Evolutionary conservation across 2,329 filamentous ascomycete genomes (phyloP).

Genomic region (Fusarium domesticum): DNA sequence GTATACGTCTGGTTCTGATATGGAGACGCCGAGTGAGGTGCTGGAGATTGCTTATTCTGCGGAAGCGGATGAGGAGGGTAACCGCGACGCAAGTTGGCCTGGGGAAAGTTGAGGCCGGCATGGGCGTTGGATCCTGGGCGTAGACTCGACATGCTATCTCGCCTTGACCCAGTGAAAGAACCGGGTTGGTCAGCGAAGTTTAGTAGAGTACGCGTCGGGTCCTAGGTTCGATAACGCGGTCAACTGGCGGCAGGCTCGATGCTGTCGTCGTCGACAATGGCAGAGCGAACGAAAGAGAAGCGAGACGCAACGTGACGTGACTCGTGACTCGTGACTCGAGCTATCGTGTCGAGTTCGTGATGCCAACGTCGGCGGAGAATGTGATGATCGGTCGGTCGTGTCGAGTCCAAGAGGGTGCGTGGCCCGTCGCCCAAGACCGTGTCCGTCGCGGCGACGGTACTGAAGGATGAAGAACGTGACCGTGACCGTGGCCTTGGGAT

Average conservation of each 20-base stretch:
- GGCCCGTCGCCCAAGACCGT: slow-evolving; percentile 19
- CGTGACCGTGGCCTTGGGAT: slow-evolving; percentile 21
- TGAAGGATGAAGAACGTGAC: slow-evolving; percentile 20
- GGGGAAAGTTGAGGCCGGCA: slow-evolving; percentile 51
- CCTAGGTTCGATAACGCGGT: slow-evolving; percentile 3
- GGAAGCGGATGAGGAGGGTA: slow-evolving; percentile 48
- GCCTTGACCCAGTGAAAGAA: slow-evolving; percentile 22
- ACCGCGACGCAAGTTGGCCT: slow-evolving; percentile 50
- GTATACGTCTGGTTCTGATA: slow-evolving; percentile 55
- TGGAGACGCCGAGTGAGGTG: slow-evolving; percentile 52
- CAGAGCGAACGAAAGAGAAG: slow-evolving; percentile 10
- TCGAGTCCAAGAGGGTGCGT: slow-evolving; percentile 15
- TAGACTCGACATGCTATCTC: slow-evolving; percentile 46
- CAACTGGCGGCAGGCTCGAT: slow-evolving; percentile 11
- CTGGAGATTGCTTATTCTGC: slow-evolving; percentile 54
- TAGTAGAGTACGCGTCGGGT: slow-evolving; percentile 8
- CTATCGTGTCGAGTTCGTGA: slow-evolving; percentile 4
- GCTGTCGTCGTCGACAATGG: slow-evolving; percentile 12
- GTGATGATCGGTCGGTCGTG: neutral
- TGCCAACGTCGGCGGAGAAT: neutral
- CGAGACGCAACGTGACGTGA: slow-evolving; percentile 23
- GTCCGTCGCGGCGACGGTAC: slow-evolving; percentile 13
- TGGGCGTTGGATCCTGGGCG: slow-evolving; percentile 52
- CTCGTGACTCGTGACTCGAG: slow-evolving; percentile 1
- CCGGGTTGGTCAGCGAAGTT: slow-evolving; percentile 17